A percentile compares a stretch with the other conserved stretches of the same genome.
Evolutionary conservation across 805 yeast species (phyloP).

Genomic region (Candida suzukii): DNA sequence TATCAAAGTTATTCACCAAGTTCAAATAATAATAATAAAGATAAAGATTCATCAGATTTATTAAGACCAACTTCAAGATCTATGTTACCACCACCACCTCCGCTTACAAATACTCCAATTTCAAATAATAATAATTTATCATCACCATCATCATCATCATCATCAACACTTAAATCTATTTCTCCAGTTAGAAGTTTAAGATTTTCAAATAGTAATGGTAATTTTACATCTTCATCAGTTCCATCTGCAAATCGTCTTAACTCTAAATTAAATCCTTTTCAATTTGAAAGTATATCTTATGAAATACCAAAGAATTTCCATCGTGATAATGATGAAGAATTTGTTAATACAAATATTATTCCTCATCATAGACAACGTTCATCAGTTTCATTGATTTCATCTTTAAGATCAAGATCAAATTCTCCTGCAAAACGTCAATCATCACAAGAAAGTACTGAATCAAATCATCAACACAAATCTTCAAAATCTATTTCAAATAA

Average conservation of each 20-base stretch:
- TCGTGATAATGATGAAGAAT: conserved; percentile 5
- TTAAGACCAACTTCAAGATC: conserved; percentile 19
- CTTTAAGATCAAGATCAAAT: conserved; percentile 5
- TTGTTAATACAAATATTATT: neutral
- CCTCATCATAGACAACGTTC: neutral
- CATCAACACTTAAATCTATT: conserved; percentile 17
- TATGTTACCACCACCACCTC: conserved; percentile 5
- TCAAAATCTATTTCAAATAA: conserved; percentile 1
- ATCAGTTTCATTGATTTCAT: neutral
- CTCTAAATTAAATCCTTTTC: conserved; percentile 16
- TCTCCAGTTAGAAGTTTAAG: conserved; percentile 19
- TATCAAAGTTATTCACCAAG: neutral
- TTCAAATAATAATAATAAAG: neutral
- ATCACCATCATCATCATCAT: too few relatives aligned
- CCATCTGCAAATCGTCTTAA: neutral
- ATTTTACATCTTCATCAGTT: too few relatives aligned
- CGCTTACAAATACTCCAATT: conserved; percentile 5
- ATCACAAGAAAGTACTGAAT: neutral
- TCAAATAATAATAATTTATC: too few relatives aligned
- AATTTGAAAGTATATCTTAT: conserved; percentile 24
- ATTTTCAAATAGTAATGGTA: conserved; percentile 4
- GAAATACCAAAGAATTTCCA: conserved; percentile 25
- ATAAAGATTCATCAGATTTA: conserved; percentile 7
- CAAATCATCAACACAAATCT: neutral
- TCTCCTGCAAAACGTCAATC: conserved; percentile 5